Evolutionary conservation across 768 basidiomycete genomes (phyloP).

Genomic region (Sporobolomyces roseus): DNA sequence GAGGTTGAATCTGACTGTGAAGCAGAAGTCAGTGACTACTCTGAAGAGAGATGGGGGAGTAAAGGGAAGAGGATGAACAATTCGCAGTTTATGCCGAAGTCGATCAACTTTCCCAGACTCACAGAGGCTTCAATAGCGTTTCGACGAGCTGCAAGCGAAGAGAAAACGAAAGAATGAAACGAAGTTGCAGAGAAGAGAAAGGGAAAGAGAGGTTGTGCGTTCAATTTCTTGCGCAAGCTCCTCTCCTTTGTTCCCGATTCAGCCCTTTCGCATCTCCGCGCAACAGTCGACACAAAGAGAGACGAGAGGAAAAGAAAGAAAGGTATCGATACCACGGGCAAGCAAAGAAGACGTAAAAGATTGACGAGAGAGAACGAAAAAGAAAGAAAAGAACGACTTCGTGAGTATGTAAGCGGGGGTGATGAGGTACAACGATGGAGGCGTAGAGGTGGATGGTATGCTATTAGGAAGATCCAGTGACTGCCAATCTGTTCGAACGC

Average conservation of each 20-base stretch:
- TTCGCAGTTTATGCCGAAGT: too few relatives aligned
- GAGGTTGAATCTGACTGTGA: too few relatives aligned
- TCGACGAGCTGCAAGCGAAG: too few relatives aligned
- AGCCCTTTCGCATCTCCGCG: too few relatives aligned
- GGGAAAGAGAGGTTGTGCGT: neutral
- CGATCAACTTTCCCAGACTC: too few relatives aligned
- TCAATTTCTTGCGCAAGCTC: neutral
- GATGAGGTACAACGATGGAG: neutral
- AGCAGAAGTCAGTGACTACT: too few relatives aligned
- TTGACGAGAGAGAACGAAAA: neutral
- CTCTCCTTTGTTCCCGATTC: slow-evolving; percentile 6
- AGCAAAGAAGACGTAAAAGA: neutral
- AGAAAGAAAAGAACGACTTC: neutral
- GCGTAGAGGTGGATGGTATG: neutral
- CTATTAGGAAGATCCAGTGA: slow-evolving; percentile 39
- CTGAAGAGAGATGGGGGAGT: too few relatives aligned
- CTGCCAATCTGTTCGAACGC: slow-evolving; percentile 32
- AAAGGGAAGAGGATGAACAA: too few relatives aligned
- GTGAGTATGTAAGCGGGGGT: too few relatives aligned
- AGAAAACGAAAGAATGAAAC: too few relatives aligned
- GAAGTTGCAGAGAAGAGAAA: neutral
- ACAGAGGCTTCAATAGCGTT: too few relatives aligned
- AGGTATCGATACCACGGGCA: neutral
- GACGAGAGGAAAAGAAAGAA: neutral
- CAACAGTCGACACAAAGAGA: neutral